Base-by-base conservation (phyloP, 805 yeast genomes). In the Candida maesae region DNA sequence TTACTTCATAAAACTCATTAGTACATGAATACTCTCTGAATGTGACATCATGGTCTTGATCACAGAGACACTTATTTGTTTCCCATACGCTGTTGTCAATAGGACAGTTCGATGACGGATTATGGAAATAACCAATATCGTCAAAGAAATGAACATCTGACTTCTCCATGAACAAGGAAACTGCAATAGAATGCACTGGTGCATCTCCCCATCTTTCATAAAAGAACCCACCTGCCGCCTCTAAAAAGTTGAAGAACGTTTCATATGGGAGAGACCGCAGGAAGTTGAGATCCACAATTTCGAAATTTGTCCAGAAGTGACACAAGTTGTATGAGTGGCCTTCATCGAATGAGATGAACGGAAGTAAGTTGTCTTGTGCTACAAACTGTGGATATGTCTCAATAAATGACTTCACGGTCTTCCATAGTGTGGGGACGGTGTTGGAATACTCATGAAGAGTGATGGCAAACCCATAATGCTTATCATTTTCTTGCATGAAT, bases 191-290 rank as follows among this genome's bases (percentile, higher is more conserved):
- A 63, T 85, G 95, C 36, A 86, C 82, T 15, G 95, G 95, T 17
- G 95, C 95, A 64, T 87, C 95, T 47, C 95, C 96, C 96, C 95
- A 87, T 65, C 84, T 56, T 53, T 78, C 83, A 48, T 74, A 74
- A 53, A 74, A 76, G 43, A 76, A 70, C 2, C 83, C 84, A 13
- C 77, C 72, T 0, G 70, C 50, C 24, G 57, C 45, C 53, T 76
- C 81, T 37, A 77, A 48, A 53, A 52, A 61, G 14, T 73, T 58
- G 50, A 78, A 76, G 47, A 65, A 71, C 9, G 63, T 58, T 26
- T 60, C 53, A 53, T 77, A 78, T 1, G 69, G 68, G 37, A 66
- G 60, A 17, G 75, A 61, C 38, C 80, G 56, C 54, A 69, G 70
- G 49, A 76, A 76, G 44, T 73, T 63, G 43, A 78, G 55, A 52